Base-by-base conservation (phyloP, 78 protist species). In the Dictyostelium firmibasis region DNA sequence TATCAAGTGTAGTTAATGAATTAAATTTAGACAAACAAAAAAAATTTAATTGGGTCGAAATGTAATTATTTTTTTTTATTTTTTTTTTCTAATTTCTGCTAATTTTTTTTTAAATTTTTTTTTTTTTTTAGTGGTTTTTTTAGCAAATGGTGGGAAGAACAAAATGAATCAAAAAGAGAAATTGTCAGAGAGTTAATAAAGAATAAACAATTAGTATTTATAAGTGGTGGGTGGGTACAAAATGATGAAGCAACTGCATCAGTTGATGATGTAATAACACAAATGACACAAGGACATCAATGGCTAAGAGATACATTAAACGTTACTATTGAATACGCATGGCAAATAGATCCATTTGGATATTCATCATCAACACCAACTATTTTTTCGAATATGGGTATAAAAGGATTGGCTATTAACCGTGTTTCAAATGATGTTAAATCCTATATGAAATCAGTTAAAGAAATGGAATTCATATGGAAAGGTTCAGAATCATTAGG, bases 271-370 rank as follows among this genome's bases (percentile, higher is more conserved):
- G 50, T 92, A 16, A 67, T 98, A 18, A 88, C 96, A 53, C 98
- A 98, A 79, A 92, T 98, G 94, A 95, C 97, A 23, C 87, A 82
- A 20, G 98, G 99, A 3, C 97, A 91, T 69, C 27, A 36, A 70
- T 97, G 83, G 94, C n/a, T 97, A 50, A 8, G 69, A 43, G 20
- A 91, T 27, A 44, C 16, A 27, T 79, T 97, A 1, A 97, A 97
- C 8, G 86, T 53, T 8, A 16, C 41, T 0, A 94, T 96, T 11
- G 44, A 31, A 4, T 41, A n/a, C 9, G 97, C 85, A 5, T 98
- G 98, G 98, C 94, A 96, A 57, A 97, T 98, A 14, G 99, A 98
- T n/a, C 99, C 99, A 11, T 98, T 98, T 70, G 99, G 99, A 27
- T 96, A 89, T 47, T 41, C 86, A 13, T 27, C 96, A 27, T 9